A percentile compares a stretch with the other conserved stretches of the same genome.
Evolutionary conservation across 169 alveolate genomes (phyloP).

Genomic region (Babesia sp.): DNA sequence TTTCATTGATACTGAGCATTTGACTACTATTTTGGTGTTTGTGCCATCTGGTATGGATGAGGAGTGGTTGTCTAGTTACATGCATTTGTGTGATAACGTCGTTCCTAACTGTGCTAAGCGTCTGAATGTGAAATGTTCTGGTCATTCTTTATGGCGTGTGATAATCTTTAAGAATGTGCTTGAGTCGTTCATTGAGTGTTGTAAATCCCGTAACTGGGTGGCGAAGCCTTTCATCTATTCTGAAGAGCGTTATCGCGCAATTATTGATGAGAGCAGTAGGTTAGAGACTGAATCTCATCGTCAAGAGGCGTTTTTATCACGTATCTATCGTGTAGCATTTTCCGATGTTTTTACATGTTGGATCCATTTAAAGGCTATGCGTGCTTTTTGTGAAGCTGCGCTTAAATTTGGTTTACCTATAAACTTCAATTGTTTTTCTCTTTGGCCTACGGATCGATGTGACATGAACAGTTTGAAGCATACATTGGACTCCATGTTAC

Average conservation of each 20-base stretch:
- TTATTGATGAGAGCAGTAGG: slow-evolving; percentile 74
- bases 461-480: background rate
- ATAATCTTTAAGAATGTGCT: slow-evolving; percentile 75
- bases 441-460: slow-evolving; percentile 65
- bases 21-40: slow-evolving; percentile 81
- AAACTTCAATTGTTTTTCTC: slow-evolving; percentile 78
- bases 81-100: slow-evolving; percentile 71
- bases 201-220: slow-evolving; percentile 72
- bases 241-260: slow-evolving; percentile 75
- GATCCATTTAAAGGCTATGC: slow-evolving; percentile 87
- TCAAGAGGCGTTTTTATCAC: slow-evolving; percentile 83
- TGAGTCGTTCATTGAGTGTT: slow-evolving; percentile 73
- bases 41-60: slow-evolving; percentile 79
- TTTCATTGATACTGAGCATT: slow-evolving; percentile 81
- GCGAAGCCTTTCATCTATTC: slow-evolving; percentile 83
- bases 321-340: slow-evolving; percentile 84
- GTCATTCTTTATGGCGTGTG: slow-evolving; percentile 79
- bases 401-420: slow-evolving; percentile 89
- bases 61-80: slow-evolving; percentile 72
- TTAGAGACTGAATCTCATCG: slow-evolving; percentile 82
- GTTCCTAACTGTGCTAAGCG: slow-evolving; percentile 84
- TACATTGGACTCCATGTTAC: slow-evolving; percentile 13
- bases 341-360: slow-evolving; percentile 86
- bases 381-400: slow-evolving; percentile 89
- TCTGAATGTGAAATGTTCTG: slow-evolving; percentile 65